Conservation (phyloP, 345 rosid genomes). For the Draba incana region DNA sequence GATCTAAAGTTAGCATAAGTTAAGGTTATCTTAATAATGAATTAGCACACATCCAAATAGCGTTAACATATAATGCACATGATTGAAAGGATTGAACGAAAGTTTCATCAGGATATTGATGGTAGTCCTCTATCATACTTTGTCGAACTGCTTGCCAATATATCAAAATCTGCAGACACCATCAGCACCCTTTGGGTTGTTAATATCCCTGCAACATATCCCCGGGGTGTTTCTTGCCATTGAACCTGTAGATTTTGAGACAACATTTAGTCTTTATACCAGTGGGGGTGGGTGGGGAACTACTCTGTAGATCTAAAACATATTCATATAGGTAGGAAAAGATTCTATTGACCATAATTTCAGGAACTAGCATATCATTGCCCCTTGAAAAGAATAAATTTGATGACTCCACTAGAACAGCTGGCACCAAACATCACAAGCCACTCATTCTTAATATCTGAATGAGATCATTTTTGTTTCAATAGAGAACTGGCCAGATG, state of each 20-base stretch:
- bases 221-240: conserved; percentile 94
- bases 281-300: background rate
- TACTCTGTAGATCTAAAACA: background rate
- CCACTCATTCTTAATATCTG: background rate
- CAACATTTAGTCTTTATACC: conserved; percentile 3
- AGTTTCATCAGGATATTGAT: conserved; percentile 74
- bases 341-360: conserved; percentile 16
- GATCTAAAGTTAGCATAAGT: conserved; percentile 78
- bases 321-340: background rate
- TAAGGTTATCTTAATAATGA: conserved; percentile 51
- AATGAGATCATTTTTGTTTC: conserved; percentile 3
- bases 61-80: conserved; percentile 3
- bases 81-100: conserved; percentile 7
- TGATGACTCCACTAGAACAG: background rate
- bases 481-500: conserved; percentile 18
- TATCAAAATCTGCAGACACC: conserved; percentile 83
- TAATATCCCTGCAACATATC: conserved; percentile 90
- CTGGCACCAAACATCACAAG: conserved; percentile 7
- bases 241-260: conserved; percentile 59
- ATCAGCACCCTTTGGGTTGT: conserved; percentile 95
- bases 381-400: conserved; percentile 3
- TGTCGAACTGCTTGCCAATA: conserved; percentile 79
- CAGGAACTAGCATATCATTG: conserved; percentile 22
- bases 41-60: conserved; percentile 13
- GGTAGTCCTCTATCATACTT: conserved; percentile 94